Conservation (phyloP, 768 basidiomycete species). For the Trametes sanguinea region DNA sequence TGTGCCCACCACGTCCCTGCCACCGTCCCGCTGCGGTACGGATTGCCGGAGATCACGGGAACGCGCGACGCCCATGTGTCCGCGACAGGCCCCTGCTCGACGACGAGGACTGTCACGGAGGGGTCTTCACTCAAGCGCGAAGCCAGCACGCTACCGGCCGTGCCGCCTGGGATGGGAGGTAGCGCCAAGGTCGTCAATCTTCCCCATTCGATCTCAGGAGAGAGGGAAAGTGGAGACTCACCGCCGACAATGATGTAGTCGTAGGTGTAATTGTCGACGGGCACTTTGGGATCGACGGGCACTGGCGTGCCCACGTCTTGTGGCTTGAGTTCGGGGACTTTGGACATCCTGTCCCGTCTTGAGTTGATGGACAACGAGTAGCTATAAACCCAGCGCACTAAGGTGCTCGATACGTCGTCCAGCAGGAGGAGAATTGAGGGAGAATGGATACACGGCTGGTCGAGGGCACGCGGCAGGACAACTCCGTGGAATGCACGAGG, state of each 20-base stretch:
- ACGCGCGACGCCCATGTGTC: slow-evolving; percentile 16
- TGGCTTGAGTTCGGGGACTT: slow-evolving; percentile 10
- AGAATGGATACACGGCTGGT: no score
- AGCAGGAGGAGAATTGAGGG: no score
- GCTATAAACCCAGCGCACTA: no score
- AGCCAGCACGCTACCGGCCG: slow-evolving; percentile 62
- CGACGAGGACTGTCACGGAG: slow-evolving; percentile 48
- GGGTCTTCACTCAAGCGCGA: slow-evolving; percentile 57
- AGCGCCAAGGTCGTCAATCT: not conserved
- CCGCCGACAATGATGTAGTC: slow-evolving; percentile 18
- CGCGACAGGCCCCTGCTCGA: slow-evolving; percentile 49
- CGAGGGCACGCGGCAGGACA: no score
- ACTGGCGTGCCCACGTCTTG: slow-evolving; percentile 12
- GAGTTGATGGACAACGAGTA: no score
- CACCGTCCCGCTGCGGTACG: slow-evolving; percentile 12
- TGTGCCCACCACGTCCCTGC: slow-evolving; percentile 8
- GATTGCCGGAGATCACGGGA: slow-evolving; percentile 7
- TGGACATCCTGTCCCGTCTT: not conserved
- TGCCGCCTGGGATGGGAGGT: slow-evolving; percentile 38
- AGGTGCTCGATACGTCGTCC: no score
- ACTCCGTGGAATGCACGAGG: no score
- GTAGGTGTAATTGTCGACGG: slow-evolving; percentile 6
- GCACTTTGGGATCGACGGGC: not conserved
- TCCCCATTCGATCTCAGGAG: not conserved
- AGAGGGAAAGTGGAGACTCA: not conserved